A percentile compares a stretch with the other conserved stretches of the same genome.
Evolutionary conservation across 495 filamentous ascomycete species (phyloP).

Genomic region (Penicillium arizonense): DNA sequence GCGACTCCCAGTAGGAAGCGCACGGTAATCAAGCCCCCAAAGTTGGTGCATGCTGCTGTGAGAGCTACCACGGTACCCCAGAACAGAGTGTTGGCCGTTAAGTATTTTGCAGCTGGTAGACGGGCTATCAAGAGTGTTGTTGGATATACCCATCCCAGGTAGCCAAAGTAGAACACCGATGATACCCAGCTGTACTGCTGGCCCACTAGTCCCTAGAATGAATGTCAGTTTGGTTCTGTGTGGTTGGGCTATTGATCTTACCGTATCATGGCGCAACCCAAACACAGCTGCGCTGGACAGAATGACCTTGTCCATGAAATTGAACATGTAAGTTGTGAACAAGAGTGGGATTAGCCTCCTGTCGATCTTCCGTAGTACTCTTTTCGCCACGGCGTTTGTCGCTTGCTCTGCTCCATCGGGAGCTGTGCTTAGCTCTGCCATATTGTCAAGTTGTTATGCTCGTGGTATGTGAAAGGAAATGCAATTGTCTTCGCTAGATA

Average conservation of each 20-base stretch:
- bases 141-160: slow-evolving; percentile 33
- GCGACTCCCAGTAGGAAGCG: slow-evolving; percentile 51
- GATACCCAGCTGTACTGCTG: slow-evolving; percentile 59
- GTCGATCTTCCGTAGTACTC: slow-evolving; percentile 48
- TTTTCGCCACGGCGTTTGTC: slow-evolving; percentile 10
- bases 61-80: slow-evolving; percentile 58
- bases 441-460: neutral
- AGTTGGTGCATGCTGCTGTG: slow-evolving; percentile 37
- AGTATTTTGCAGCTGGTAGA: slow-evolving; percentile 54
- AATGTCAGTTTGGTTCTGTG: slow-evolving; percentile 14
- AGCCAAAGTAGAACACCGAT: slow-evolving; percentile 64
- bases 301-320: slow-evolving; percentile 56
- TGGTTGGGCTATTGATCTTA: slow-evolving; percentile 3
- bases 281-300: slow-evolving; percentile 54
- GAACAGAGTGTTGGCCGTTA: slow-evolving; percentile 52
- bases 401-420: slow-evolving; percentile 8
- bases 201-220: slow-evolving; percentile 41
- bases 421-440: slow-evolving; percentile 5
- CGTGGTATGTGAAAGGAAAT: neutral
- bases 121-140: slow-evolving; percentile 52
- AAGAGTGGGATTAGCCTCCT: slow-evolving; percentile 43
- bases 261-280: slow-evolving; percentile 43
- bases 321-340: slow-evolving; percentile 36
- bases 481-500: neutral
- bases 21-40: slow-evolving; percentile 33